These are phyloP conservation scores for Tetragonia tetragonoides DNA, from an alignment of 148 eudicot species.

Conservation along the genomic window DNA sequence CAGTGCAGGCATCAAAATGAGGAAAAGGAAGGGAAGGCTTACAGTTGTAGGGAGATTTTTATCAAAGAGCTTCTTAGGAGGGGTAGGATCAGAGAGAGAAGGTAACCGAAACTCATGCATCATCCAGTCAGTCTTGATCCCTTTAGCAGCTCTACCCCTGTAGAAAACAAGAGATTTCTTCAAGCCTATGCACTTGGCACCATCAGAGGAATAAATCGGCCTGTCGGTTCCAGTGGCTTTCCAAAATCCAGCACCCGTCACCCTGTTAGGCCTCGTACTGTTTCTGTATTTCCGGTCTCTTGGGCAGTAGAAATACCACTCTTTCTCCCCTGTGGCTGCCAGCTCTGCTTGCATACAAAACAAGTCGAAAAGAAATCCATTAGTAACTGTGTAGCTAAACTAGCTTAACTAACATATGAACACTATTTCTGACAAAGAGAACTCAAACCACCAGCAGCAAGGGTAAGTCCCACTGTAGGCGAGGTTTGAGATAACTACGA, in stretches of 20 bases:
- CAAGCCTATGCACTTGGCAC: conserved; percentile 76
- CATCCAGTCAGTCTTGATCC: conserved; percentile 95
- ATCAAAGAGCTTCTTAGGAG: conserved; percentile 49
- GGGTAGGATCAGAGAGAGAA: conserved; percentile 44
- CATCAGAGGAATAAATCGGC: conserved; percentile 72
- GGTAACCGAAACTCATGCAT: conserved; percentile 99
- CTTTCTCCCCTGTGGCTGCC: conserved; percentile 85
- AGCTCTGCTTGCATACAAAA: conserved; percentile 41
- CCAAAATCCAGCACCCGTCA: conserved; percentile 93
- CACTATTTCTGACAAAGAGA: neutral
- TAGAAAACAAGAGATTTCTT: conserved; percentile 95
- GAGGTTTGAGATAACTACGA: too few species aligned
- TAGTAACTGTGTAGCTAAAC: neutral
- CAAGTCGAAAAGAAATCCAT: neutral
- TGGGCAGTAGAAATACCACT: conserved; percentile 95
- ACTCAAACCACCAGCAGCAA: too few species aligned
- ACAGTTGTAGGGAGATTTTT: conserved; percentile 48
- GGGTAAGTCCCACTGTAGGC: too few species aligned
- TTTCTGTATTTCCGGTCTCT: conserved; percentile 91
- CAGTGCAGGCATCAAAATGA: neutral
- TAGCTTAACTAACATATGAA: neutral
- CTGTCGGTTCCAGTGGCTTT: conserved; percentile 96
- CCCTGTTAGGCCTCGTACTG: conserved; percentile 83
- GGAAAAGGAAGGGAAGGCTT: conserved; percentile 1
- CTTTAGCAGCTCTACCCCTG: conserved; percentile 93